phyloP scores from a whole-genome alignment of 306 rosid genomes.

The Castanospermum australe region DNA sequence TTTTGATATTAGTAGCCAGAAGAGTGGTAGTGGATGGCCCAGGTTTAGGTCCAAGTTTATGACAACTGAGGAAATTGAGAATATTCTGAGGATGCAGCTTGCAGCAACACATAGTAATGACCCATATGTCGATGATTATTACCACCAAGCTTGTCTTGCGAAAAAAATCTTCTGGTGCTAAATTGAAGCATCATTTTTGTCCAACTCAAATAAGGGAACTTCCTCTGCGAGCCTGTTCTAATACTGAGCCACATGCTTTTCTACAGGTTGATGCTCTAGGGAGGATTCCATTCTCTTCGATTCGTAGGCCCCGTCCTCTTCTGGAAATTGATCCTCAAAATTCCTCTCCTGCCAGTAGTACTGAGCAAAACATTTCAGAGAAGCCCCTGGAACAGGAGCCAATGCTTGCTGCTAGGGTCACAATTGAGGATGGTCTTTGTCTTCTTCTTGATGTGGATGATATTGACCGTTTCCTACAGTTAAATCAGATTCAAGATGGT shows the following conservation, averaged over 20 bases:
- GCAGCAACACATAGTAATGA: conserved; percentile 95
- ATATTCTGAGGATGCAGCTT: conserved; percentile 91
- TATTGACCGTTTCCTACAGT: conserved; percentile 86
- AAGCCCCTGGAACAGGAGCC: conserved; percentile 99
- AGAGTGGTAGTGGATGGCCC: conserved; percentile 74
- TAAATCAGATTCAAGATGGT: conserved; percentile 82
- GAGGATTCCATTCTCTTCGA: conserved; percentile 96
- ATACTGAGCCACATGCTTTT: conserved; percentile 90
- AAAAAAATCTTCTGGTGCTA: conserved; percentile 72
- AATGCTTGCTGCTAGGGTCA: conserved; percentile 89
- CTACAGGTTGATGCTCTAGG: conserved; percentile 99
- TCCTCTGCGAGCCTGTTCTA: conserved; percentile 77
- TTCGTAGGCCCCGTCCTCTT: conserved; percentile 99
- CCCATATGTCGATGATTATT: conserved; percentile 97
- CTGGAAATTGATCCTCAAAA: conserved; percentile 92
- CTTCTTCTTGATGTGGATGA: conserved; percentile 97
- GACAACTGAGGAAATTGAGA: conserved; percentile 85
- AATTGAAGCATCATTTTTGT: conserved; percentile 89
- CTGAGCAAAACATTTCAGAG: conserved; percentile 71
- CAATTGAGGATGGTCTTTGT: conserved; percentile 90
- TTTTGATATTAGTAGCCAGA: conserved; percentile 56
- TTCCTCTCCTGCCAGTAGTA: conserved; percentile 47
- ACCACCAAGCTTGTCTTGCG: conserved; percentile 89
- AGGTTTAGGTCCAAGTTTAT: conserved; percentile 77
- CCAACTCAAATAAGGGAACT: conserved; percentile 88